A percentile compares a stretch with the other conserved stretches of the same genome.
phyloP scores from a whole-genome alignment of 169 alveolate genomes.

The Plasmodium billcollinsi region DNA sequence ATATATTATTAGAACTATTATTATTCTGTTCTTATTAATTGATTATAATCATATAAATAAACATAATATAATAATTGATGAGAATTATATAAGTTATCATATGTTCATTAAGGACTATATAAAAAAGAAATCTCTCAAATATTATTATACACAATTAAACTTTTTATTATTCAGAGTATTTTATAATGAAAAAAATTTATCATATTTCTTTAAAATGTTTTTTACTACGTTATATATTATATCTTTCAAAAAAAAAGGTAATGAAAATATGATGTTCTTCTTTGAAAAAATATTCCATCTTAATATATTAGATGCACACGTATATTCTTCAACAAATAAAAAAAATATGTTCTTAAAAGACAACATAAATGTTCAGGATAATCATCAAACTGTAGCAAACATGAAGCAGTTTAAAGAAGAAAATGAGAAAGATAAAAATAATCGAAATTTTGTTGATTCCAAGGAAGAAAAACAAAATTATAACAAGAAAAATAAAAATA shows the following conservation, averaged over 20 bases:
- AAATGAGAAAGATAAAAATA: not conserved
- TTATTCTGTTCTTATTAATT: constrained; percentile 52
- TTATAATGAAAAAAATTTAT: constrained; percentile 62
- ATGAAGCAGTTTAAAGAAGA: not conserved
- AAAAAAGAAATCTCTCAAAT: constrained; percentile 40
- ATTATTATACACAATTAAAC: constrained; percentile 74
- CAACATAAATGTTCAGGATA: not conserved
- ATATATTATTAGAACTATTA: constrained; percentile 54
- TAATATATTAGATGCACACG: constrained; percentile 1
- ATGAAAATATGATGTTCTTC: constrained; percentile 35
- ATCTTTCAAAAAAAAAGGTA: constrained; percentile 27
- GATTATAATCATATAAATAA: constrained; percentile 41
- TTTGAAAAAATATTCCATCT: constrained; percentile 44
- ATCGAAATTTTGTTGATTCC: not conserved
- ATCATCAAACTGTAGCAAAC: not conserved
- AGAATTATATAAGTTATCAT: constrained; percentile 30
- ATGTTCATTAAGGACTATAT: constrained; percentile 33
- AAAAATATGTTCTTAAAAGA: not conserved
- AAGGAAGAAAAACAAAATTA: not conserved
- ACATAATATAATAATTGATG: constrained; percentile 1
- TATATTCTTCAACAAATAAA: too few relatives aligned
- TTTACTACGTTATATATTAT: constrained; percentile 66
- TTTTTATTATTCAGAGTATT: constrained; percentile 50
- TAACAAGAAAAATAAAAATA: not conserved
- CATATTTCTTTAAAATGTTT: constrained; percentile 69